Percentiles rank a stretch among this genome's conserved stretches.
These are phyloP conservation scores for Corymbia calophylla DNA, from an alignment of 441 rosid genomes.

Conservation along the genomic window DNA sequence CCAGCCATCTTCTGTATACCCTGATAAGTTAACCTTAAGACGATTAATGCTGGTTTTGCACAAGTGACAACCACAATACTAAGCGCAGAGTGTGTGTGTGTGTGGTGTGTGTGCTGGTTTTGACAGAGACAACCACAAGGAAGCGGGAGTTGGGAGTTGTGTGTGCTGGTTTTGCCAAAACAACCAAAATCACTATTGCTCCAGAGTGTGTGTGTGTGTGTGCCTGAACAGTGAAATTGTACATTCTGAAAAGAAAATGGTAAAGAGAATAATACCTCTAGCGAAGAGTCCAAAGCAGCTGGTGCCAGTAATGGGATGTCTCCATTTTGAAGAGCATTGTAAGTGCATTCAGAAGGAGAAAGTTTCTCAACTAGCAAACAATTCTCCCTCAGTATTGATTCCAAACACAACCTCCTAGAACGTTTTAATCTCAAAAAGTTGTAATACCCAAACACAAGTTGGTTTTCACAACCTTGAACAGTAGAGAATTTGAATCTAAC, in stretches of 20 bases:
- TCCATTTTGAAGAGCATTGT: constrained; percentile 47
- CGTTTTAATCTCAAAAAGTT: constrained; percentile 45
- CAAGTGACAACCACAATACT: background rate
- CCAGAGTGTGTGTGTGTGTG: too few species aligned
- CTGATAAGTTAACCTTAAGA: constrained; percentile 21
- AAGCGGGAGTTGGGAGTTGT: background rate
- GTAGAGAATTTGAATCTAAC: constrained; percentile 61
- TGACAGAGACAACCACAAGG: background rate
- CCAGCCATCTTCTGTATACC: constrained; percentile 31
- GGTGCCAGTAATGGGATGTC: constrained; percentile 10
- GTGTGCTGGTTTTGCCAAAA: too few species aligned
- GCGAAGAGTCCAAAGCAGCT: constrained; percentile 13
- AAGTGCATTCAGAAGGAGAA: constrained; percentile 59
- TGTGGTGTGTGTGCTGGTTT: too few species aligned
- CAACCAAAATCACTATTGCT: too few species aligned
- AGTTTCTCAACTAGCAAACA: constrained; percentile 48
- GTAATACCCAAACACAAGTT: constrained; percentile 51
- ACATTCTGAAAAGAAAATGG: background rate
- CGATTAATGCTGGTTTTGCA: background rate
- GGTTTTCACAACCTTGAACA: constrained; percentile 41
- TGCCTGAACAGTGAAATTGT: background rate
- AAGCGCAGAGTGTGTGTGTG: background rate
- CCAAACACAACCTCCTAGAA: constrained; percentile 55
- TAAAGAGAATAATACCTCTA: constrained; percentile 32
- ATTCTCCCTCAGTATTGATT: constrained; percentile 40